Evolutionary conservation across 2,329 filamentous ascomycete genomes (phyloP), one percentile per base, ranked within the genome.

Genomic region (Aspergillus unguis): DNA sequence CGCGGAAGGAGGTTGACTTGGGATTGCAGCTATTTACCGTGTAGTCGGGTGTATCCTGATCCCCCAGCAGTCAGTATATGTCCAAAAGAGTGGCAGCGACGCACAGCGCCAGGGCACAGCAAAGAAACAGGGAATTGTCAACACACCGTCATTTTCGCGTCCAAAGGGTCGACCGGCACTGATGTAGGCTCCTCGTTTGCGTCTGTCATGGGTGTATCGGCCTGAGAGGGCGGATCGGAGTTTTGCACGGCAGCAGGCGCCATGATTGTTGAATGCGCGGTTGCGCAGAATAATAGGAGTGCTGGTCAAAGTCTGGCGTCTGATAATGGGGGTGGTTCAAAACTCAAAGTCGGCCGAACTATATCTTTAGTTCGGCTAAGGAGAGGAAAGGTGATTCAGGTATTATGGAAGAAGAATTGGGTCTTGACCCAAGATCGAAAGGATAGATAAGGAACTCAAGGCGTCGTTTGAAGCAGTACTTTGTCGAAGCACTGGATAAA

Each of bases 41-140:
- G 67, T 85, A 85, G 58, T 85, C 82, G 40, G 82, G 82, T 6
- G 82, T 85, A 52, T 85, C 81, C 64, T 83, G 73, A 53, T 77
- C 75, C 76, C 73, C 79, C 27, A 10, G 36, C 11, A 29, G 31
- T 37, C 17, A 43, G 41, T 5, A 31, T 31, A 29, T 57, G 6
- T 31, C 23, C 8, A 9, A 11, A 36, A 52, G 46, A 54, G 37
- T 32, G 32, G 37, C 37, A 53, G 35, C 40, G 32, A 46, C 9
- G 41, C 43, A 26, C 23, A 6, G 26, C 3, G 25, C 23, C 5
- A 38, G n/a, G 32, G 7, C 33, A 40, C 41, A 5, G 17, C 23
- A 31, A 37, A 27, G 35, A 29, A 46, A 38, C 23, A 17, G 10
- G 48, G 11, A 7, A 26, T 32, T 37, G 31, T 38, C 45, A 44